phyloP scores from a whole-genome alignment of 164 flowering plant species.

The Nymphaea colorata region DNA sequence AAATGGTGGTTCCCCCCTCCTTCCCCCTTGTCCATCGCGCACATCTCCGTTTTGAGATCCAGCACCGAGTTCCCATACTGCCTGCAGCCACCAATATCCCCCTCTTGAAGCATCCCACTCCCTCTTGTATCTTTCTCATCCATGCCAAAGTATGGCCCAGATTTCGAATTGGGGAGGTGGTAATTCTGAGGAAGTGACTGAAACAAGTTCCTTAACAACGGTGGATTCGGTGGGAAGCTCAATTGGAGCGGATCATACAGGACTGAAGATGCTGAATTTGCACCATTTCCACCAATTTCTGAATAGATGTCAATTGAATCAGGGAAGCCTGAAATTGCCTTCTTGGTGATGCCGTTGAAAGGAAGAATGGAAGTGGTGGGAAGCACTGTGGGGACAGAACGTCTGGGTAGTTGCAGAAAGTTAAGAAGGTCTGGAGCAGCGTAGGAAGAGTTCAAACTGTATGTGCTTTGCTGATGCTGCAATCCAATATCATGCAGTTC shows the following conservation, averaged over 20 bases:
- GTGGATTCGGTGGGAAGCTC: slow-evolving; percentile 70
- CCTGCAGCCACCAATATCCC: slow-evolving; percentile 22
- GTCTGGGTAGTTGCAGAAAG: slow-evolving; percentile 40
- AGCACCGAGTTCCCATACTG: slow-evolving; percentile 39
- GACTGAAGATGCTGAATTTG: slow-evolving; percentile 12
- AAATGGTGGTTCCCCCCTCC: slow-evolving; percentile 30
- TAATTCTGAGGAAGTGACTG: slow-evolving; percentile 51
- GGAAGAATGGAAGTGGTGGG: slow-evolving; percentile 31
- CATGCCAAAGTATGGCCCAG: slow-evolving; percentile 31
- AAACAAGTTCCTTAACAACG: slow-evolving; percentile 45
- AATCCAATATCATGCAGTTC: slow-evolving; percentile 5
- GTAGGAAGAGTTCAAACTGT: slow-evolving; percentile 7
- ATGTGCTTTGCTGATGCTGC: slow-evolving; percentile 9
- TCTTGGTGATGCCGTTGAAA: slow-evolving; percentile 15
- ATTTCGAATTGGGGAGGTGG: slow-evolving; percentile 16
- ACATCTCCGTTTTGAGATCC: slow-evolving; percentile 41
- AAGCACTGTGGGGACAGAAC: slow-evolving; percentile 23
- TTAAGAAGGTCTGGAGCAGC: slow-evolving; percentile 45
- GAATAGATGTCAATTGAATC: slow-evolving; percentile 24
- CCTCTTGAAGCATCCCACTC: slow-evolving; percentile 18
- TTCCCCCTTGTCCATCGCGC: slow-evolving; percentile 10
- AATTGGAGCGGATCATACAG: slow-evolving; percentile 53
- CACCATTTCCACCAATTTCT: slow-evolving; percentile 12
- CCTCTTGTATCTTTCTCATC: slow-evolving; percentile 33
- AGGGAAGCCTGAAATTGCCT: slow-evolving; percentile 10